Conservation (phyloP, 108 stramenopile genomes). For the Chaetoceros tenuissimus region DNA sequence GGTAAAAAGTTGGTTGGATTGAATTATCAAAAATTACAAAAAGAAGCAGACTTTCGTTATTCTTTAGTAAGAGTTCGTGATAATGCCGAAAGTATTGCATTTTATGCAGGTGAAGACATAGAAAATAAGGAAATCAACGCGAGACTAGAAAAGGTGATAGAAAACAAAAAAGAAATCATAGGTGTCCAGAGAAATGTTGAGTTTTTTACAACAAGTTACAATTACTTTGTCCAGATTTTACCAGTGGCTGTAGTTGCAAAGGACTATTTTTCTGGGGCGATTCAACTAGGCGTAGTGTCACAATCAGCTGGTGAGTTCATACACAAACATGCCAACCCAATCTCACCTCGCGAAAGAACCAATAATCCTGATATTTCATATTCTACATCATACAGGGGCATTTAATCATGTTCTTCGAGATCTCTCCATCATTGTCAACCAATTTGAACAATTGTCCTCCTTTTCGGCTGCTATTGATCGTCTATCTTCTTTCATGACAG, state of each 20-base stretch:
- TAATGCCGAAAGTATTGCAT: conserved; percentile 95
- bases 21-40: conserved; percentile 73
- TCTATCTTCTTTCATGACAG: conserved; percentile 61
- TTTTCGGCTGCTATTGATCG: conserved; percentile 91
- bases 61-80: conserved; percentile 79
- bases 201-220: conserved; percentile 87
- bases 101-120: conserved; percentile 85
- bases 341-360: conserved; percentile 3
- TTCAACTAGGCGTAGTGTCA: conserved; percentile 87
- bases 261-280: conserved; percentile 81
- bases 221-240: conserved; percentile 82
- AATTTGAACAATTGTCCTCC: conserved; percentile 82
- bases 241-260: conserved; percentile 91
- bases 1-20: conserved; percentile 69
- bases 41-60: conserved; percentile 90
- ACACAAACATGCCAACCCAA: conserved; percentile 85
- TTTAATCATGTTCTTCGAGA: conserved; percentile 70
- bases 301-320: conserved; percentile 77
- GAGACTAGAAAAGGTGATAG: conserved; percentile 59
- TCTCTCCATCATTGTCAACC: conserved; percentile 78
- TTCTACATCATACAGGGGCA: conserved; percentile 14
- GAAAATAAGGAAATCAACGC: conserved; percentile 58
- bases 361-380: background rate
- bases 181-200: conserved; percentile 80
- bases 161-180: conserved; percentile 70